Percentiles rank a stretch among this genome's conserved stretches.
Conservation (phyloP, 2,329 filamentous ascomycete genomes). For the Fusarium floridanum region DNA sequence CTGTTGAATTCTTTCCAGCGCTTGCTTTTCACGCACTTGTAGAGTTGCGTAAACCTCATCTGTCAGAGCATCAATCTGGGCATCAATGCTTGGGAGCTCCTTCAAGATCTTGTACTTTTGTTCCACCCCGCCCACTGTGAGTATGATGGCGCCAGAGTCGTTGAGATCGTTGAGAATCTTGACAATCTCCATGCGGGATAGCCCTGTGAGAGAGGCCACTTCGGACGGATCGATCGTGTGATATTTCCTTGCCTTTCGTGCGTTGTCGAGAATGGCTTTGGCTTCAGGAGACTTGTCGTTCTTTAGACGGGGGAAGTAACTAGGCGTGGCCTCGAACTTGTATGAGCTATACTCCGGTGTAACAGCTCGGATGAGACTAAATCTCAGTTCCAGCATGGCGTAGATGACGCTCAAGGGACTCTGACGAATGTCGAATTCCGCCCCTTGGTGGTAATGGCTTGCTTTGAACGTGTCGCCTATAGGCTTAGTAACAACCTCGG, state of each 20-base stretch:
- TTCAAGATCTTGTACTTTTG: slow-evolving; percentile 66
- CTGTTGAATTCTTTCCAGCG: slow-evolving; percentile 62
- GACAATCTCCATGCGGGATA: slow-evolving; percentile 63
- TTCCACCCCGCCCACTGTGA: slow-evolving; percentile 65
- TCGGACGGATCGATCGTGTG: slow-evolving; percentile 63
- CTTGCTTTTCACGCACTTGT: slow-evolving; percentile 63
- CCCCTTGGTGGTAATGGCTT: slow-evolving; percentile 59
- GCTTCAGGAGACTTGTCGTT: slow-evolving; percentile 57
- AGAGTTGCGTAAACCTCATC: slow-evolving; percentile 64
- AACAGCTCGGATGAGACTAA: slow-evolving; percentile 66
- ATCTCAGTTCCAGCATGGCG: slow-evolving; percentile 71
- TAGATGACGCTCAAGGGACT: slow-evolving; percentile 67
- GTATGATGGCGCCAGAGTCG: slow-evolving; percentile 61
- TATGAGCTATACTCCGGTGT: slow-evolving; percentile 71
- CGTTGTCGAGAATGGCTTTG: slow-evolving; percentile 57
- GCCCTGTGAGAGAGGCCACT: slow-evolving; percentile 46
- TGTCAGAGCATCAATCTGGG: slow-evolving; percentile 60
- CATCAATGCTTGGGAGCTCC: slow-evolving; percentile 56
- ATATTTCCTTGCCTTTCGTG: slow-evolving; percentile 57
- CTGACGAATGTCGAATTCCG: slow-evolving; percentile 65
- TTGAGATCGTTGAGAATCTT: slow-evolving; percentile 67
- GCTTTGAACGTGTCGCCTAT: slow-evolving; percentile 51
- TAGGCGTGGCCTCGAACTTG: slow-evolving; percentile 57
- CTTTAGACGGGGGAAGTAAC: slow-evolving; percentile 49
- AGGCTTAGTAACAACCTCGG: slow-evolving; percentile 36